Conservation (phyloP, 176 grass and related monocot species). For the Carex scoparia region DNA sequence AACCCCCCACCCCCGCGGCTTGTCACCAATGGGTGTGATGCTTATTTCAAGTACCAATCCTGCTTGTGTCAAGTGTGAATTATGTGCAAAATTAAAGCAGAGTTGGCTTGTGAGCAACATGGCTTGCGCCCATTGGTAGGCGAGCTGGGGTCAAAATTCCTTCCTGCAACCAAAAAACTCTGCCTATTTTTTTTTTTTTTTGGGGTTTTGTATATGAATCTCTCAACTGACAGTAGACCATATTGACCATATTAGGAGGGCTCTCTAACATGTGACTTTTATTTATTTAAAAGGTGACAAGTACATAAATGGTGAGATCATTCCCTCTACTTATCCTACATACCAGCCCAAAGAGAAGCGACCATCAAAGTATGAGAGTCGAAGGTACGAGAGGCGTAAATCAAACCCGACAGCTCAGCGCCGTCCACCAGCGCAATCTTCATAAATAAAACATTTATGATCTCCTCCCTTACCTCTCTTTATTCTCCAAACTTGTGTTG, state of each 20-base stretch:
- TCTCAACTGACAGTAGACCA: neutral
- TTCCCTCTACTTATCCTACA: slow-evolving; percentile 91
- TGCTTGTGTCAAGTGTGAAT: neutral
- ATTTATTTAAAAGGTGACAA: slow-evolving; percentile 58
- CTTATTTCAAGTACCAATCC: neutral
- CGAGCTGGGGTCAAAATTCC: neutral
- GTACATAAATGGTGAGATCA: slow-evolving; percentile 97
- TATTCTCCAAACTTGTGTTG: neutral
- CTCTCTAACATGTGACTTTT: neutral
- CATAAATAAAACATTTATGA: neutral
- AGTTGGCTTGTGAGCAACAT: neutral
- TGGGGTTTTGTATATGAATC: neutral
- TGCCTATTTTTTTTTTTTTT: neutral
- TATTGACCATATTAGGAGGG: neutral
- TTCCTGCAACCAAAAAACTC: neutral
- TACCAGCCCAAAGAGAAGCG: slow-evolving; percentile 90
- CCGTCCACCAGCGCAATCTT: slow-evolving; percentile 1
- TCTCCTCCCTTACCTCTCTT: neutral
- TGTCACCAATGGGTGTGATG: neutral
- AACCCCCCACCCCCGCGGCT: neutral
- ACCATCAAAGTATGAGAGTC: slow-evolving; percentile 75
- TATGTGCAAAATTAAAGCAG: neutral
- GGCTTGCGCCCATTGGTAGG: neutral
- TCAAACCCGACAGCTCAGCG: slow-evolving; percentile 45
- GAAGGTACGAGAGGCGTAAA: slow-evolving; percentile 79